phyloP scores from a whole-genome alignment of 1,139 yeast species.

The Hansenula sp. region DNA sequence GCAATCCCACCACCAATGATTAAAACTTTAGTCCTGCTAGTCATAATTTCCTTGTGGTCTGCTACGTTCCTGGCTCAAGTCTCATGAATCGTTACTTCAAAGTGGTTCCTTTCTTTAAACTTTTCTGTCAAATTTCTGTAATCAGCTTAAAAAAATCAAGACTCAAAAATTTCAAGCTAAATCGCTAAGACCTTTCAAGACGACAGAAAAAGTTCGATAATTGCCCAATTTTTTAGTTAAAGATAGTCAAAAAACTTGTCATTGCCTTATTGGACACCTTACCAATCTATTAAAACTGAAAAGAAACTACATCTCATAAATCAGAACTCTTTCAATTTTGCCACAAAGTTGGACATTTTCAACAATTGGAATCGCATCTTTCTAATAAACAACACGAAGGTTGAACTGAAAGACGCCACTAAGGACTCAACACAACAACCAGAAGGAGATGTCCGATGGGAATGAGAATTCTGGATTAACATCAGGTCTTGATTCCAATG shows the following conservation, averaged over 20 bases:
- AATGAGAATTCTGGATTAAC: slow-evolving; percentile 4
- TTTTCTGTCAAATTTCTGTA: too few relatives aligned
- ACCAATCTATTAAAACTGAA: background rate
- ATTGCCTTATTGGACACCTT: background rate
- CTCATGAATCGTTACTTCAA: too few relatives aligned
- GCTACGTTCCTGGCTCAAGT: too few relatives aligned
- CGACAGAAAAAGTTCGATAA: background rate
- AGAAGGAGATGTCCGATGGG: background rate
- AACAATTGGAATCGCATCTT: background rate
- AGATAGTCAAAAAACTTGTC: background rate
- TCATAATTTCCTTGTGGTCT: background rate
- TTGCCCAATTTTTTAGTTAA: background rate
- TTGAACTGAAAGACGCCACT: background rate
- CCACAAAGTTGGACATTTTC: background rate
- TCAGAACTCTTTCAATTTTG: background rate
- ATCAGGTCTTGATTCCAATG: slow-evolving; percentile 7
- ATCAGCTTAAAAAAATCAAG: too few relatives aligned
- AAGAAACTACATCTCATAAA: too few relatives aligned
- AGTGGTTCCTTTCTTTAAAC: too few relatives aligned
- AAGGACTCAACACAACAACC: background rate
- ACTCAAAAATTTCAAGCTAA: too few relatives aligned
- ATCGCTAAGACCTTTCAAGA: background rate
- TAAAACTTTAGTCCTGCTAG: slow-evolving; percentile 27
- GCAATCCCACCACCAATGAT: slow-evolving; percentile 83
- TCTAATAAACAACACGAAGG: background rate